A percentile compares a stretch with the other conserved stretches of the same genome.
These are phyloP conservation scores for Coccomyxa sp. DNA, from an alignment of 139 green algal species.

Conservation along the genomic window DNA sequence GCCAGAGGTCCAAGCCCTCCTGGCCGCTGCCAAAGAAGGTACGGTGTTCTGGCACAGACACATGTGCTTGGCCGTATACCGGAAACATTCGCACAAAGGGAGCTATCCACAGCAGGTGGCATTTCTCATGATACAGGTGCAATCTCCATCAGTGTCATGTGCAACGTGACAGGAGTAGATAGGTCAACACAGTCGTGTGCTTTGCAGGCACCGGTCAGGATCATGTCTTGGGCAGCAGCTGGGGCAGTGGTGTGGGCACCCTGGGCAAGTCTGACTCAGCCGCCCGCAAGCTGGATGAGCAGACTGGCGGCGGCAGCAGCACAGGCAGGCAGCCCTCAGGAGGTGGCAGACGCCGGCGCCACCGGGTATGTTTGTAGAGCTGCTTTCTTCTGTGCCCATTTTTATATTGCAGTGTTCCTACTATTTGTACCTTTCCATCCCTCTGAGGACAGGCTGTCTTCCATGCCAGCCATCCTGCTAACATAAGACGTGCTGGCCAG, in stretches of 20 bases:
- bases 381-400: no score
- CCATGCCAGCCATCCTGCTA: background rate
- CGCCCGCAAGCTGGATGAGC: background rate
- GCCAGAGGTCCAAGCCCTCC: constrained; percentile 19
- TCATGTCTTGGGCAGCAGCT: background rate
- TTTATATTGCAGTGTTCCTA: no score
- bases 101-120: no score
- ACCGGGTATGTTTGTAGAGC: background rate
- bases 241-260: background rate
- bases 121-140: background rate
- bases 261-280: background rate
- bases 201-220: background rate
- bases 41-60: background rate
- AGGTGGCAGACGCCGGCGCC: no score
- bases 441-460: no score
- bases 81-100: no score
- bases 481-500: background rate
- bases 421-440: no score
- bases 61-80: no score
- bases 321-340: background rate
- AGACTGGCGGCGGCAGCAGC: no score
- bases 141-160: background rate
- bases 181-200: background rate
- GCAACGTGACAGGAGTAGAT: background rate
- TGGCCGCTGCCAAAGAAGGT: background rate